Conservation (phyloP, 2,329 filamentous ascomycete species). For the Aureobasidium sp. region DNA sequence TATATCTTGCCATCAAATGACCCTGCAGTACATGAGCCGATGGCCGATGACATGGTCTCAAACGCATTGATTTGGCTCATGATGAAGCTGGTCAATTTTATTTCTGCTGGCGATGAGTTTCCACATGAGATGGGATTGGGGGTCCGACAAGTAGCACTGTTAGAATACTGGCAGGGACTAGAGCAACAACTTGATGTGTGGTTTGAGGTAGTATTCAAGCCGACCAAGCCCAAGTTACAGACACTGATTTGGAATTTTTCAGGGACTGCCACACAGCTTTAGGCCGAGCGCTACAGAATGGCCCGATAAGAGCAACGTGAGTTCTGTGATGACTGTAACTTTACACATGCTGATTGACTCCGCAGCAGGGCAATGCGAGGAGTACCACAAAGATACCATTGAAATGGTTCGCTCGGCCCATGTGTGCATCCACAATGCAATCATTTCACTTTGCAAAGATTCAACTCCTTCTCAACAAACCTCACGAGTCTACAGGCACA, state of each 20-base stretch:
- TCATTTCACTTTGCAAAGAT: conserved; percentile 59
- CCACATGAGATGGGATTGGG: conserved; percentile 33
- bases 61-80: conserved; percentile 61
- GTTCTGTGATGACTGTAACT: background rate
- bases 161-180: conserved; percentile 48
- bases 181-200: conserved; percentile 52
- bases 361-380: conserved; percentile 15
- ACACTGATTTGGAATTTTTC: conserved; percentile 20
- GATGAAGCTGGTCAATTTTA: conserved; percentile 59
- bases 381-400: conserved; percentile 33
- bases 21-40: conserved; percentile 40
- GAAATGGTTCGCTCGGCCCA: conserved; percentile 56
- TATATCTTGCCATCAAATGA: conserved; percentile 43
- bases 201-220: conserved; percentile 30
- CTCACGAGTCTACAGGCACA: conserved; percentile 43
- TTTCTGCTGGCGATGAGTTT: conserved; percentile 50
- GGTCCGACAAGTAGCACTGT: conserved; percentile 43
- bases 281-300: conserved; percentile 42
- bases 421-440: conserved; percentile 61
- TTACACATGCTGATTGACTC: background rate
- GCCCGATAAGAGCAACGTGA: conserved; percentile 13
- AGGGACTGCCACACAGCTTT: conserved; percentile 52
- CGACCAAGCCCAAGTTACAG: background rate
- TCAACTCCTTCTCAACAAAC: conserved; percentile 54
- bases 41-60: conserved; percentile 57